Conservation (phyloP, 768 basidiomycete genomes). For the Rhodosporidiobolus sp. region DNA sequence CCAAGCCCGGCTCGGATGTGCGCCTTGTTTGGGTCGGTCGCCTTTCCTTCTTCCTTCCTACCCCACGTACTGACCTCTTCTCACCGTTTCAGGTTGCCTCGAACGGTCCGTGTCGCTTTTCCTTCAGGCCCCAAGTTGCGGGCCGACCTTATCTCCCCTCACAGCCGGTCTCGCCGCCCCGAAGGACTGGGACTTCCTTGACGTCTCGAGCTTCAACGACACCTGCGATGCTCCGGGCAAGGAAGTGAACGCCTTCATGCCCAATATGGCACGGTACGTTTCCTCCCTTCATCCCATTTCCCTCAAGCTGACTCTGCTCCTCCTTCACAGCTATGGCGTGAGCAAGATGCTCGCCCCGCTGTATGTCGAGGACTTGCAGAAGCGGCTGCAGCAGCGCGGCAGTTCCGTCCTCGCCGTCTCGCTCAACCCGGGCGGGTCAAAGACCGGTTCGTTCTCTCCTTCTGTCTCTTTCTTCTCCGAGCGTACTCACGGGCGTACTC, state of each 20-base stretch:
- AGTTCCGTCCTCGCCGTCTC: conserved; percentile 52
- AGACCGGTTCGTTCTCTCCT: conserved; percentile 46
- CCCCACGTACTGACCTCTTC: no score
- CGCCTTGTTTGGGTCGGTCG: conserved; percentile 58
- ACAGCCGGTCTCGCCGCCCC: not conserved
- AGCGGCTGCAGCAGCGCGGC: conserved; percentile 51
- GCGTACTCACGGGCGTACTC: no score
- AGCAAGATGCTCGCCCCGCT: conserved; percentile 59
- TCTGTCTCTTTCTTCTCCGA: no score
- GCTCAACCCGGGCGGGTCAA: conserved; percentile 54
- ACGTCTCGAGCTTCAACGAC: not conserved
- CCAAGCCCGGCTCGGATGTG: conserved; percentile 57
- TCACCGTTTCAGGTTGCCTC: conserved; percentile 26
- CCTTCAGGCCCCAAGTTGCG: not conserved
- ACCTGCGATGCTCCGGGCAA: no score
- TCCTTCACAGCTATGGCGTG: conserved; percentile 49
- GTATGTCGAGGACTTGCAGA: conserved; percentile 57
- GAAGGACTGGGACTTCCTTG: not conserved
- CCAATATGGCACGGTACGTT: no score
- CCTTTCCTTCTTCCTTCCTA: no score
- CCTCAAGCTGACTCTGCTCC: no score
- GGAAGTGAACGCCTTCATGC: no score
- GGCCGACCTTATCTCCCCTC: no score
- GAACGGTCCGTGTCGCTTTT: not conserved
- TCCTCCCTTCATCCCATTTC: no score